Evolutionary conservation across 2,329 filamentous ascomycete genomes (phyloP).

Genomic region (Aspergillus tanneri): DNA sequence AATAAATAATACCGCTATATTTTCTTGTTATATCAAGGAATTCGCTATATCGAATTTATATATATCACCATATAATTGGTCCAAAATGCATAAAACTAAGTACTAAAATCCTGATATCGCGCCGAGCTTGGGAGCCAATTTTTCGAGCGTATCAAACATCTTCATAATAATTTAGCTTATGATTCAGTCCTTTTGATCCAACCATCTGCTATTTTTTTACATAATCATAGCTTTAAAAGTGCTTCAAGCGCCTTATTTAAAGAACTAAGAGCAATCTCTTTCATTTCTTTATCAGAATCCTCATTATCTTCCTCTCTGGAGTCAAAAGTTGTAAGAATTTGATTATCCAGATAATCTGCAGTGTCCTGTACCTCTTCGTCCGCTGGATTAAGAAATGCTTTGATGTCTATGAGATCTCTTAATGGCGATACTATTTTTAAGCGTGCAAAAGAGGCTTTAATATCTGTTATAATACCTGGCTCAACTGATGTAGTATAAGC

Average conservation of each 20-base stretch:
- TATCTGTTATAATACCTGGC: not conserved
- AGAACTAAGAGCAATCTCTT: not conserved
- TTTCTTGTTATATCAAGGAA: no score
- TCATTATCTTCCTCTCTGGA: not conserved
- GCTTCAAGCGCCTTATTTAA: not conserved
- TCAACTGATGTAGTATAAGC: not conserved
- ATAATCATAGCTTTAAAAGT: not conserved
- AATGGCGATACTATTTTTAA: no score
- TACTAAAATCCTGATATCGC: no score
- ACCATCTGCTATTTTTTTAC: not conserved
- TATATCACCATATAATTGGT: no score
- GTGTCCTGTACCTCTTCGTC: not conserved
- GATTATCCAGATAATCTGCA: not conserved
- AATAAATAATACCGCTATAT: no score
- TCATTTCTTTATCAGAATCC: not conserved
- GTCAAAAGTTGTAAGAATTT: not conserved
- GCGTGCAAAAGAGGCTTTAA: not conserved
- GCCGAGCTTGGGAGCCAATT: no score
- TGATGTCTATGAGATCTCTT: not conserved
- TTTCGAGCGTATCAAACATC: not conserved
- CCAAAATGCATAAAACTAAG: no score
- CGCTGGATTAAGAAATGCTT: not conserved
- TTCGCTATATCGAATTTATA: no score
- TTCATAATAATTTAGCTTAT: not conserved
- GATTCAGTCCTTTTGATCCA: not conserved